Evolutionary conservation across 1,284 basidiomycete genomes (phyloP).

Genomic region (Lignosus rhinocerotis): DNA sequence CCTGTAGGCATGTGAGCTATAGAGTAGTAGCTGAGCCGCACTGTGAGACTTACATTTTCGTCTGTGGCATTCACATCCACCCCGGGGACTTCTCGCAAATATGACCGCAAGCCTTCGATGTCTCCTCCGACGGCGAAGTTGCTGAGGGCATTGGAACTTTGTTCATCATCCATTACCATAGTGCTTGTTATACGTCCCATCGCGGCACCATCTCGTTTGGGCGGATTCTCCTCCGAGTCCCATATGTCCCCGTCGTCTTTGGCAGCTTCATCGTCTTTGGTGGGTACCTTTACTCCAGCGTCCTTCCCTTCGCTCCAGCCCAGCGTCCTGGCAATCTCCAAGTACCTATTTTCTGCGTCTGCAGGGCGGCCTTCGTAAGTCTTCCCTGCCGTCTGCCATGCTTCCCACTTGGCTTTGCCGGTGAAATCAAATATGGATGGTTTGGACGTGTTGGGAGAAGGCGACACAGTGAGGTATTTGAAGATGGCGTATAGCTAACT

Average conservation of each 20-base stretch:
- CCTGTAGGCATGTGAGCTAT: constrained; percentile 46
- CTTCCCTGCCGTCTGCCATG: constrained; percentile 64
- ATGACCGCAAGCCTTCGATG: constrained; percentile 42
- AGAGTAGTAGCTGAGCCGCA: background rate
- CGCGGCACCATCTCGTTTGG: constrained; percentile 40
- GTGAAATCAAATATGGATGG: constrained; percentile 84
- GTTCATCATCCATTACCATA: constrained; percentile 45
- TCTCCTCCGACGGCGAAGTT: constrained; percentile 65
- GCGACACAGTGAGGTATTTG: constrained; percentile 71
- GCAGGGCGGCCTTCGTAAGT: constrained; percentile 44
- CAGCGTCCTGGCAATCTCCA: constrained; percentile 65
- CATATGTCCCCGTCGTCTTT: constrained; percentile 31
- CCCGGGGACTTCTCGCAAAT: constrained; percentile 45
- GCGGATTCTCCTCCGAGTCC: constrained; percentile 17
- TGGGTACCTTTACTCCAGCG: constrained; percentile 6
- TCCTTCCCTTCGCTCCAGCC: constrained; percentile 61
- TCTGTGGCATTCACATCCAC: constrained; percentile 48
- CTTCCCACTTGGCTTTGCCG: constrained; percentile 86
- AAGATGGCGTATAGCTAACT: constrained; percentile 83
- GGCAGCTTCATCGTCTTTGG: constrained; percentile 3
- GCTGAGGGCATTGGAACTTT: constrained; percentile 52
- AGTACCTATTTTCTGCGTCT: constrained; percentile 63
- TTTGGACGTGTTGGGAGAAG: constrained; percentile 54
- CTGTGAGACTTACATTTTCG: constrained; percentile 59
- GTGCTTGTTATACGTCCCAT: constrained; percentile 68